Percentiles rank a stretch among this genome's conserved stretches.
Evolutionary conservation across 2,329 filamentous ascomycete species (phyloP).

Genomic region (Fusarium fujikuroi): DNA sequence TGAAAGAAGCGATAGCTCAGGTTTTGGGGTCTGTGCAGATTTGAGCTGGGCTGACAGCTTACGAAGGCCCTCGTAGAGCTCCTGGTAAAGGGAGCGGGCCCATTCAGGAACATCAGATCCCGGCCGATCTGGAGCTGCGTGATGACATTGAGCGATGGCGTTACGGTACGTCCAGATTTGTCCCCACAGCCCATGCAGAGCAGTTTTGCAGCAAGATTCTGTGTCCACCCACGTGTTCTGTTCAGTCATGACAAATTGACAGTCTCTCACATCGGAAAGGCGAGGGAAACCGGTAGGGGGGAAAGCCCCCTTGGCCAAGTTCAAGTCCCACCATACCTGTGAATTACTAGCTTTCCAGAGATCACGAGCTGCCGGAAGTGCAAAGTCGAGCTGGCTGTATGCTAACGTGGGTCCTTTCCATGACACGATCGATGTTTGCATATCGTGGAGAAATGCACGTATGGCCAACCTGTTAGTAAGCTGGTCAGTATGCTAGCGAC

Average conservation of each 20-base stretch:
- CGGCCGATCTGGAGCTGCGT: conserved; percentile 5
- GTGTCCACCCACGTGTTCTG: conserved; percentile 32
- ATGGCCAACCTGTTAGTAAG: conserved; percentile 32
- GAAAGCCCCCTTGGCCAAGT: conserved; percentile 18
- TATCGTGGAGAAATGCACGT: conserved; percentile 39
- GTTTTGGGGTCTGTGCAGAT: conserved; percentile 1
- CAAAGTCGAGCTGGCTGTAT: conserved; percentile 39
- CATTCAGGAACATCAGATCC: conserved; percentile 27
- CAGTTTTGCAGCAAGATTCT: conserved; percentile 31
- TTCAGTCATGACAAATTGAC: conserved; percentile 29
- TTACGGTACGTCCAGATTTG: conserved; percentile 43
- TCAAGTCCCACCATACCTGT: conserved; percentile 36
- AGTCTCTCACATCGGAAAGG: conserved; percentile 35
- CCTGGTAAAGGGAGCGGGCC: conserved; percentile 36
- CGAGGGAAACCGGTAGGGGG: conserved; percentile 21
- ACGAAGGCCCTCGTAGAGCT: conserved; percentile 33
- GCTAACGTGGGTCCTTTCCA: conserved; percentile 38
- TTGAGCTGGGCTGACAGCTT: conserved; percentile 32
- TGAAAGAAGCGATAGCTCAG: conserved; percentile 34
- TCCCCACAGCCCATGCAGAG: conserved; percentile 40
- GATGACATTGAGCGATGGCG: conserved; percentile 21
- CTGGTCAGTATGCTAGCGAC: conserved; percentile 15
- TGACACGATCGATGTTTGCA: conserved; percentile 36
- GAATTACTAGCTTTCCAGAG: conserved; percentile 36
- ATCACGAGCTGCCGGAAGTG: conserved; percentile 35